Evolutionary conservation across 139 green algal genomes (phyloP).

Genomic region (Coelastrella sp.): DNA sequence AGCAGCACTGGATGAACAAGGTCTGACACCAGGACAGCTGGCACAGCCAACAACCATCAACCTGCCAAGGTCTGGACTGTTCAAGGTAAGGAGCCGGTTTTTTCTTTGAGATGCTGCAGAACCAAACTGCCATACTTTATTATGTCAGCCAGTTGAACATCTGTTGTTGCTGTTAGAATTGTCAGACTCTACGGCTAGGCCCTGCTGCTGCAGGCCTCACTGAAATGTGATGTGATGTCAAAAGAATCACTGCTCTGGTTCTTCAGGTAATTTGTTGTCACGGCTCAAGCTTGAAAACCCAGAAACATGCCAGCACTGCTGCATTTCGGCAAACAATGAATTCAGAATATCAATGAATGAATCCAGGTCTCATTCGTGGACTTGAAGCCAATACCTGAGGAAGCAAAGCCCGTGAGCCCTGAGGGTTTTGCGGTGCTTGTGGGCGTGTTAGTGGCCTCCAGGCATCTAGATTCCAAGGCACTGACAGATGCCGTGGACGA

Average conservation of each 20-base stretch:
- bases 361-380: conserved; percentile 63
- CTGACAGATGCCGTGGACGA: conserved; percentile 44
- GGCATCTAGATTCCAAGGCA: conserved; percentile 46
- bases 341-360: too few relatives aligned
- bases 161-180: background rate
- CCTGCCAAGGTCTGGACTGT: conserved; percentile 8
- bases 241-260: background rate
- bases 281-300: too few relatives aligned
- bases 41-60: background rate
- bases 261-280: background rate
- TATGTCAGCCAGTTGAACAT: too few relatives aligned
- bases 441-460: conserved; percentile 9
- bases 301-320: too few relatives aligned
- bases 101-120: too few relatives aligned
- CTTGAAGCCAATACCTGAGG: conserved; percentile 50
- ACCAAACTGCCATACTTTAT: too few relatives aligned
- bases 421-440: conserved; percentile 55
- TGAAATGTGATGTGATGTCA: too few relatives aligned
- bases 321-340: too few relatives aligned
- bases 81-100: too few relatives aligned
- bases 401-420: conserved; percentile 15
- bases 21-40: conserved; percentile 15
- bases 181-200: too few relatives aligned
- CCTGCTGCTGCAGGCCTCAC: background rate
- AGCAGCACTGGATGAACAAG: conserved; percentile 26